Conservation (phyloP, 75 land plant genomes). For the Adiantum capillusveneris region DNA sequence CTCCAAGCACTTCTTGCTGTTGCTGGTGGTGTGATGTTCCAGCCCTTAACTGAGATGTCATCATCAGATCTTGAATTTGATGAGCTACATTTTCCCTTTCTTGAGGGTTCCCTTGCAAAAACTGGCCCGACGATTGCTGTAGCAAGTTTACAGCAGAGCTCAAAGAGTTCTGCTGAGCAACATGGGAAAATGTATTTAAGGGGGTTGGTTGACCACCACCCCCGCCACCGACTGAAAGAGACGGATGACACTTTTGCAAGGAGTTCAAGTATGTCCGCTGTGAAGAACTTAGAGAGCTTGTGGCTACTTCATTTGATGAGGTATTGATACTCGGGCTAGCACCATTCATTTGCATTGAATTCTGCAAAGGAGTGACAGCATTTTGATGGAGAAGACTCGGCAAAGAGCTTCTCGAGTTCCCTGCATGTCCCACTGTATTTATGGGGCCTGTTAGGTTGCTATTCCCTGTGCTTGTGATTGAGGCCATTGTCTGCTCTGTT, state of each 20-base stretch:
- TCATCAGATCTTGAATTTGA: conserved; percentile 34
- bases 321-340: background rate
- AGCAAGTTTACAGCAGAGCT: conserved; percentile 7
- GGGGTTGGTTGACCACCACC: conserved; percentile 2
- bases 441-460: conserved; percentile 1
- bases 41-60: conserved; percentile 14
- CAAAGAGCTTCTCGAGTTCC: conserved; percentile 11
- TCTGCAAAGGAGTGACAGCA: conserved; percentile 21
- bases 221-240: background rate
- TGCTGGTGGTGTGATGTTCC: conserved; percentile 8
- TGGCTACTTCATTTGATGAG: conserved; percentile 10
- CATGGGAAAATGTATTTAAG: conserved; percentile 1
- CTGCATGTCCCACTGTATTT: background rate
- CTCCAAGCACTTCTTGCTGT: background rate
- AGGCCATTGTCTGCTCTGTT: conserved; percentile 9
- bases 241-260: conserved; percentile 18
- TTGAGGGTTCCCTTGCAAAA: conserved; percentile 2
- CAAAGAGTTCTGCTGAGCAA: conserved; percentile 8
- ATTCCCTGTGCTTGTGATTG: background rate
- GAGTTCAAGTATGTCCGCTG: conserved; percentile 14
- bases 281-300: conserved; percentile 17
- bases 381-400: conserved; percentile 10
- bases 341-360: conserved; percentile 8
- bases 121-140: conserved; percentile 11
- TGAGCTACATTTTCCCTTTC: conserved; percentile 18